phyloP scores from a whole-genome alignment of 805 yeast species.

The Metschnikowia santaceciliae region DNA sequence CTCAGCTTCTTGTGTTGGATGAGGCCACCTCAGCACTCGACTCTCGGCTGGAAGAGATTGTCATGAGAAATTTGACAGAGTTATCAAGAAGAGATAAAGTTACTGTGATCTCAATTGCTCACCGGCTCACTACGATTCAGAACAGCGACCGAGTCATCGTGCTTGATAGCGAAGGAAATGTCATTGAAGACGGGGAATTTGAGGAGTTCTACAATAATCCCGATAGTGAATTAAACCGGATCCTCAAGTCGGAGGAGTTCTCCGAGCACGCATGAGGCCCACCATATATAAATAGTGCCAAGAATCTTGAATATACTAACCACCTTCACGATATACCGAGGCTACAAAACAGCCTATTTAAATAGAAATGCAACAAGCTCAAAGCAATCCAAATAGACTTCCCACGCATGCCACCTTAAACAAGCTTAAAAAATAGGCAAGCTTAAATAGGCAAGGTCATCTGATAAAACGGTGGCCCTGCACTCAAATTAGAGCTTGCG shows the following conservation, averaged over 20 bases:
- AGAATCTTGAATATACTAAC: background rate
- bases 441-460: background rate
- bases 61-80: conserved; percentile 63
- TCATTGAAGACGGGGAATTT: conserved; percentile 68
- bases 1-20: conserved; percentile 78
- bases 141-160: conserved; percentile 81
- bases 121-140: conserved; percentile 81
- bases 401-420: background rate
- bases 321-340: background rate
- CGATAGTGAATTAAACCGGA: conserved; percentile 41
- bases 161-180: conserved; percentile 46
- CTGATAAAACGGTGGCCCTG: background rate
- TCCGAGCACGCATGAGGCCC: conserved; percentile 1
- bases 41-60: conserved; percentile 80
- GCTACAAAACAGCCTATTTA: background rate
- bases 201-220: conserved; percentile 46
- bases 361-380: too few relatives aligned
- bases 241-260: conserved; percentile 31
- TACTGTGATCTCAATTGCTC: conserved; percentile 88
- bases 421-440: background rate
- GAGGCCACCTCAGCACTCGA: conserved; percentile 96
- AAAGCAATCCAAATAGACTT: too few relatives aligned
- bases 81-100: conserved; percentile 43
- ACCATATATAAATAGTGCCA: background rate
- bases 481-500: background rate